Evolutionary conservation across 2,329 filamentous ascomycete genomes (phyloP).

Genomic region (Diplodia mutila): DNA sequence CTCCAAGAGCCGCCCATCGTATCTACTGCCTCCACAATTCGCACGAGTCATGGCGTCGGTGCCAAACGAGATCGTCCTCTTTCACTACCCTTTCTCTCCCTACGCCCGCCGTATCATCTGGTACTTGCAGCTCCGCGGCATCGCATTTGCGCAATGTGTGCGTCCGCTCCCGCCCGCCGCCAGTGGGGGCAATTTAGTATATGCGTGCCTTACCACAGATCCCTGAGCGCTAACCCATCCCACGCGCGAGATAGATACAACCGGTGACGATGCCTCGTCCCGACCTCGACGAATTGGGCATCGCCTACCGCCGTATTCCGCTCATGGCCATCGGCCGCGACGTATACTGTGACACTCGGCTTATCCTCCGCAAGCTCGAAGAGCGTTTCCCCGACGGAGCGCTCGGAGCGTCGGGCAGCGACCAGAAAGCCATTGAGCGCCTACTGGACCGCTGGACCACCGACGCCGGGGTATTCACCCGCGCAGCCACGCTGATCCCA

Average conservation of each 20-base stretch:
- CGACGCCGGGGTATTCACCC: slow-evolving; percentile 60
- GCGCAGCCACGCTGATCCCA: slow-evolving; percentile 60
- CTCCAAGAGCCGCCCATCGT: slow-evolving; percentile 12
- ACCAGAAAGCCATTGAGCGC: slow-evolving; percentile 56
- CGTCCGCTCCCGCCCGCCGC: slow-evolving; percentile 33
- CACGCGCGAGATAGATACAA: slow-evolving; percentile 57
- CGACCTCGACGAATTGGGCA: slow-evolving; percentile 63
- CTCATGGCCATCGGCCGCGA: slow-evolving; percentile 68
- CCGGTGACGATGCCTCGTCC: slow-evolving; percentile 68
- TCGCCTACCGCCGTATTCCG: slow-evolving; percentile 71
- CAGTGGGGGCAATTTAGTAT: slow-evolving; percentile 2
- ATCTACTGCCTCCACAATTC: slow-evolving; percentile 7
- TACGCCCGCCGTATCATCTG: slow-evolving; percentile 66
- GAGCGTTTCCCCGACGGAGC: slow-evolving; percentile 50
- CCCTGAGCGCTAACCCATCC: slow-evolving; percentile 17
- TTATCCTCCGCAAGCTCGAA: slow-evolving; percentile 70
- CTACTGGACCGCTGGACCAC: slow-evolving; percentile 61
- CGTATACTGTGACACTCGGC: slow-evolving; percentile 70
- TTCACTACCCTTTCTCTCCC: slow-evolving; percentile 68
- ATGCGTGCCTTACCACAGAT: slow-evolving; percentile 21
- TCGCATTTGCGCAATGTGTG: slow-evolving; percentile 69
- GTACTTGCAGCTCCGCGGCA: slow-evolving; percentile 68
- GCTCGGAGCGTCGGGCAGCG: slow-evolving; percentile 25
- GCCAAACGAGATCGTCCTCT: slow-evolving; percentile 59
- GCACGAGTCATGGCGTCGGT: slow-evolving; percentile 22